A percentile compares a stretch with the other conserved stretches of the same genome.
These are phyloP conservation scores for Scleroderma citrinum DNA, from an alignment of 768 basidiomycete species.

Conservation along the genomic window DNA sequence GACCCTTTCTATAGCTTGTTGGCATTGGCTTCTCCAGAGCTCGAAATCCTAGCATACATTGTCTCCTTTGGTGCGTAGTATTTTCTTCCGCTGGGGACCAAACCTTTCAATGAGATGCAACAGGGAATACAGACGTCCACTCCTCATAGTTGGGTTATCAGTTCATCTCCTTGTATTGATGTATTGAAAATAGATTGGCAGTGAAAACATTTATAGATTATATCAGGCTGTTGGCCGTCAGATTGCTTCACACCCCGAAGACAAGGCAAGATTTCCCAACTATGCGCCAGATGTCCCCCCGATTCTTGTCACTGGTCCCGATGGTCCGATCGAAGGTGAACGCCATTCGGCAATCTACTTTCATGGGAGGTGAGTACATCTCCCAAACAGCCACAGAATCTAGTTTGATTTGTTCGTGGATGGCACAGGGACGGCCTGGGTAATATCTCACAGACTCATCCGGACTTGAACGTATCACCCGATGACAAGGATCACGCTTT, in stretches of 20 bases:
- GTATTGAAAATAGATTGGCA: conserved; percentile 22
- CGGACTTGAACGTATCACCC: conserved; percentile 45
- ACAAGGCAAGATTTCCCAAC: conserved; percentile 55
- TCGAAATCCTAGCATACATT: conserved; percentile 72
- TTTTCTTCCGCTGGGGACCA: background rate
- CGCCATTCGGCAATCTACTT: conserved; percentile 79
- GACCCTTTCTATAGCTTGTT: conserved; percentile 47
- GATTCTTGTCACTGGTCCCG: conserved; percentile 58
- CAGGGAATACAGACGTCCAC: conserved; percentile 68
- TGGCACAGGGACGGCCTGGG: conserved; percentile 61
- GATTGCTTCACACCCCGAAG: conserved; percentile 47
- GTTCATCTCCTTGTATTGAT: background rate
- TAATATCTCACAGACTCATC: conserved; percentile 54
- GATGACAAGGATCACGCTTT: conserved; percentile 9
- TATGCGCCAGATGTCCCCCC: conserved; percentile 48
- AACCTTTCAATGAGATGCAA: background rate
- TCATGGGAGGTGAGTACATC: conserved; percentile 57
- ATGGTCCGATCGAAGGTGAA: conserved; percentile 64
- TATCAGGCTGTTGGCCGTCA: conserved; percentile 64
- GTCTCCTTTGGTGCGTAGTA: conserved; percentile 61
- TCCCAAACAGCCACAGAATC: too few species aligned
- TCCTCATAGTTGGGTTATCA: conserved; percentile 50
- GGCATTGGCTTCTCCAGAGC: conserved; percentile 77
- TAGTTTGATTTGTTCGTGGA: conserved; percentile 2
- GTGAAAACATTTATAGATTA: conserved; percentile 68